A percentile compares a stretch with the other conserved stretches of the same genome.
Evolutionary conservation across 768 basidiomycete genomes (phyloP).

Genomic region (Paxillus involutus): DNA sequence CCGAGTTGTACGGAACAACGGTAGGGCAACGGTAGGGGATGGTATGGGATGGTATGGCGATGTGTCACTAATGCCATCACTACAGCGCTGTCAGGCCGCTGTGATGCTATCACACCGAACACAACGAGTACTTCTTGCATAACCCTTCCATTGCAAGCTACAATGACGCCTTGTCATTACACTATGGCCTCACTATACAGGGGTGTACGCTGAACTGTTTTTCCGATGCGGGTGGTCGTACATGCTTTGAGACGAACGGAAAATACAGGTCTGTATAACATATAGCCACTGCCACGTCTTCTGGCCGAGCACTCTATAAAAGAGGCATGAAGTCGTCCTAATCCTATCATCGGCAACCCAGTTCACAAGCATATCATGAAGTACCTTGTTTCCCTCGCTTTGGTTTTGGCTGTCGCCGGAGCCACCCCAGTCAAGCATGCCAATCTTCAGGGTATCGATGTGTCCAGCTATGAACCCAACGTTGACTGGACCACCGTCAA

Average conservation of each 20-base stretch:
- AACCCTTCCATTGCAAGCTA: too few species aligned
- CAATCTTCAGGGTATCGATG: slow-evolving; percentile 51
- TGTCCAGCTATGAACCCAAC: slow-evolving; percentile 48
- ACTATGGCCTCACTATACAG: too few species aligned
- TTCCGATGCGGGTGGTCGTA: neutral
- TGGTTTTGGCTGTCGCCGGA: slow-evolving; percentile 12
- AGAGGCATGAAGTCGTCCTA: neutral
- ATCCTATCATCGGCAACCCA: neutral
- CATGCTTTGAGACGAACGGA: slow-evolving; percentile 12
- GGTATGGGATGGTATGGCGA: too few species aligned
- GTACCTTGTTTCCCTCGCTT: slow-evolving; percentile 11
- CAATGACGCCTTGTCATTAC: too few species aligned
- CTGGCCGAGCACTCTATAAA: slow-evolving; percentile 11
- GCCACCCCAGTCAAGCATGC: slow-evolving; percentile 31
- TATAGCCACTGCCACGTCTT: neutral
- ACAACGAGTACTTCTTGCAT: too few species aligned
- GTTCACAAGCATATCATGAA: slow-evolving; percentile 16
- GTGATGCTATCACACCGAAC: too few species aligned
- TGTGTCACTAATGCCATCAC: too few species aligned
- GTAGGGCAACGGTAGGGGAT: too few species aligned
- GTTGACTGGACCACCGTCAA: slow-evolving; percentile 54
- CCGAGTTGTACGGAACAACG: too few species aligned
- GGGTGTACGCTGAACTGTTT: too few species aligned
- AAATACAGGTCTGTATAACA: neutral
- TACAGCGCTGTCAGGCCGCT: too few species aligned